Base-by-base conservation (phyloP, 441 rosid species). In the Populus hybrid region DNA sequence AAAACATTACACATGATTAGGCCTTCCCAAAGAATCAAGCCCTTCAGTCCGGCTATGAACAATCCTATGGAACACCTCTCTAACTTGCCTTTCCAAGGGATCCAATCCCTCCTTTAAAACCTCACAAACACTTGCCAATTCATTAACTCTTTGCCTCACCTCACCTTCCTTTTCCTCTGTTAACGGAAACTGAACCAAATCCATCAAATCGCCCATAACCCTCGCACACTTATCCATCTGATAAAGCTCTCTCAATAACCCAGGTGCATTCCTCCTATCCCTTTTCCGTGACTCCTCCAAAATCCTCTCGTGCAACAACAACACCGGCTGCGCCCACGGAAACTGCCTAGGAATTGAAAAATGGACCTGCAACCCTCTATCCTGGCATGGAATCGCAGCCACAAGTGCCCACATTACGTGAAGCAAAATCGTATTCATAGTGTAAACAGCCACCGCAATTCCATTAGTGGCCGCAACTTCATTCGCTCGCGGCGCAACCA, bases 351-450 rank as follows among this genome's bases (percentile, higher is more conserved):
- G 94, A 57, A 91, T 81, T 9, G 88, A 84, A 69, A 93, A 91
- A 81, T 91, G 93, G 10, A 91, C 89, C 80, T 93, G 96, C 82
- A 95, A 70, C 9, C 98, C 96, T 50, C 98, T 88, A 71, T 95
- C 96, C 80, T 95, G 97, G 79, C 96, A 95, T 1, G 97, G 98
- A 67, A 95, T 93, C 2, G 98, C 96, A 0, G 97, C 98, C 68
- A 92, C 98, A 10, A 95, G 85, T 6, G 88, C 92, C 98, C 97
- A 95, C 98, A 92, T 91, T 12, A 88, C 94, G 69, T 92, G 90
- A 85, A 90, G 73, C 86, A 95, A 78, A 23, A 95, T 65, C 34
- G 85, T 85, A 23, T 78, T 85, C 95, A 95, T 92, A 0, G 98
- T 89, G 32, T 83, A 95, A 12, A 92, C 90, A 0, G 91, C 87